Base-by-base conservation (phyloP, 768 basidiomycete genomes). In the Leccinum broughii region DNA sequence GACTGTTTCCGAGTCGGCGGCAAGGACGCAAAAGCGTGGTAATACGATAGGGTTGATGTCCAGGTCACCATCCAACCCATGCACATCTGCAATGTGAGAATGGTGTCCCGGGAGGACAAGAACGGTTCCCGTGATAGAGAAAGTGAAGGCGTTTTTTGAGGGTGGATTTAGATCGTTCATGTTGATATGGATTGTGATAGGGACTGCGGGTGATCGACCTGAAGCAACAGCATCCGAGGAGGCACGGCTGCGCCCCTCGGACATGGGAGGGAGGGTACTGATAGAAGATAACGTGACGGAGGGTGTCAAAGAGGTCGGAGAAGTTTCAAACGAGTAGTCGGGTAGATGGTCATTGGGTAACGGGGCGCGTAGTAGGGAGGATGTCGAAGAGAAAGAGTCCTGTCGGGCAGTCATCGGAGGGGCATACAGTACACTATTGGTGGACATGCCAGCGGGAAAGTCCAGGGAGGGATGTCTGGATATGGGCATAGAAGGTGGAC, bases 321-420 rank as follows among this genome's bases (percentile, higher is more conserved):
- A 82, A 74, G 63, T 70, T 75, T 93, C 91, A 63, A 93, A 92
- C 2, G 90, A 91, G 70, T 88, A 90, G 48, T 92, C 91, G 1
- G 83, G 79, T 35, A 87, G 75, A 58, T 80, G 81, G 30, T 83
- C 83, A 28, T 75, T 78, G 2, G 91, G 91, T 17, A 93, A 77
- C 4, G 92, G 89, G 1, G 87, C 89, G 11, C 89, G 86, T 34
- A 93, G 78, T 6, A 93, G 80, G 13, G 91, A 93, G 15, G 83
- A 76, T 4, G 80, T 81, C 1, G 86, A 83, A 44, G 69, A 77
- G 11, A 72, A 73, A 4, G 83, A 79, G 50, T 72, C 72, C 8
- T 76, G 74, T 59, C 78, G 76, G n/a, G 76, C 70, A 49, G 66
- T 52, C 37, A 74, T 62, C 20, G 68, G 48, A 46, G 68, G 64